Base-by-base conservation (phyloP, 345 rosid species). In the Jatropha curcas region DNA sequence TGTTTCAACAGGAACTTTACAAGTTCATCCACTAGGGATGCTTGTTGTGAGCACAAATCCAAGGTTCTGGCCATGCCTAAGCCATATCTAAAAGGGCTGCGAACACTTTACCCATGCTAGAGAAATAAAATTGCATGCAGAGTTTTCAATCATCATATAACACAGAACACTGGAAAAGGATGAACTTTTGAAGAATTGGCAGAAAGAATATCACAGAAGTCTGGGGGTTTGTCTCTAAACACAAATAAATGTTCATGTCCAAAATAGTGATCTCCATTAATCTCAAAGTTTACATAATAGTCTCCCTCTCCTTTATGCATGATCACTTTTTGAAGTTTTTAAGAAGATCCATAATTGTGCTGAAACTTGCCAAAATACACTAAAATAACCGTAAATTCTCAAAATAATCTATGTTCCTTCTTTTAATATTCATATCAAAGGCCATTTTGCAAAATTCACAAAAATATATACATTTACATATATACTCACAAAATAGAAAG, bases 81-180 rank as follows among this genome's bases (percentile, higher is more conserved):
- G 24, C 7, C 58, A 53, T 53, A n/a, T 25, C 5, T 17, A 19
- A 20, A 19, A 55, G 24, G 30, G 14, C 24, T 55, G 60, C 60
- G 24, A 7, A 24, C 16, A 39, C 5, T 63, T 63, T 11, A 63
- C 31, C 19, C 45, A 7, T 10, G 68, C 52, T 22, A 31, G 35
- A 48, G 68, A 30, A 67, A 51, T 48, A 14, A 67, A 67, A 17
- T 30, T 28, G 22, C n/a, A n/a, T 67, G 67, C 31, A 39, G 31
- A n/a, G n/a, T n/a, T 64, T 39, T 64, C 51, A 64, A 64, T 24
- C 46, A 64, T 10, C 31, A 63, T n/a, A 8, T 20, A 39, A 25
- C 17, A 7, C 7, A 20, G 19, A 57, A 27, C 1, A 28, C 17
- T 2, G 14, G 1, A 57, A 28, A 57, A 13, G 33, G 2, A 10